Base-by-base conservation (phyloP, 176 grass and related monocot species). In the Panicum miliaceum region DNA sequence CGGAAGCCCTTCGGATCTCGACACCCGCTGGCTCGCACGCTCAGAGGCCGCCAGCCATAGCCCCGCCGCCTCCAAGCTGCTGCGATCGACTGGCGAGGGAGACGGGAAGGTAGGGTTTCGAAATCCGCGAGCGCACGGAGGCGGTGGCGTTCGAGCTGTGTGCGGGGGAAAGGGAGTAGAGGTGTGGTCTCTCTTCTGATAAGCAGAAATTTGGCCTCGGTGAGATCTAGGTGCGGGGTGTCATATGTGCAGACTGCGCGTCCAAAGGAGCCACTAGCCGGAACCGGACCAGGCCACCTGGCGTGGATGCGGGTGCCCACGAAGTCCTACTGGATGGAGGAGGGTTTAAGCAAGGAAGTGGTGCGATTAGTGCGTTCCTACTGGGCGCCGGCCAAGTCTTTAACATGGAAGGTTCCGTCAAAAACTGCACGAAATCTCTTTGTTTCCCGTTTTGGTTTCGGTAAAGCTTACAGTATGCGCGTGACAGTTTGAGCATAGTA, bases 81-180 rank as follows among this genome's bases (percentile, higher is more conserved):
- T 63, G 22, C 71, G 79, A 77, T 61, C 53, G 41, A 22, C 4
- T 12, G 67, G 7, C 10, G 36, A 45, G 19, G 26, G 45, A 12
- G 83, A 61, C 62, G 32, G 34, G 6, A 14, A 53, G 63, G 78
- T 90, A 86, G 88, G 82, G 87, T 89, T 89, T 60, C 51, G 15
- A 4, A 19, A n/a, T 51, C 19, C 11, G 42, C 9, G 29, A 45
- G 41, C 35, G 73, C 25, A 65, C 14, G 59, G 59, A 34, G 35
- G 46, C 19, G 67, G 37, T 34, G 43, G 72, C 73, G 34, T 12
- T 78, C 19, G 87, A 80, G 81, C 57, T 61, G 27, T 42, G 50
- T 16, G 82, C 68, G 26, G 58, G 26, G 47, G 12, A 6, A 42
- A 22, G 43, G 65, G 7, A 65, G 73, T 9, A 48, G 58, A 19